Percentiles rank a stretch among this genome's conserved stretches.
These are phyloP conservation scores for Pleoardoris graminearum DNA, from an alignment of 2,329 filamentous ascomycete species.

Conservation along the genomic window DNA sequence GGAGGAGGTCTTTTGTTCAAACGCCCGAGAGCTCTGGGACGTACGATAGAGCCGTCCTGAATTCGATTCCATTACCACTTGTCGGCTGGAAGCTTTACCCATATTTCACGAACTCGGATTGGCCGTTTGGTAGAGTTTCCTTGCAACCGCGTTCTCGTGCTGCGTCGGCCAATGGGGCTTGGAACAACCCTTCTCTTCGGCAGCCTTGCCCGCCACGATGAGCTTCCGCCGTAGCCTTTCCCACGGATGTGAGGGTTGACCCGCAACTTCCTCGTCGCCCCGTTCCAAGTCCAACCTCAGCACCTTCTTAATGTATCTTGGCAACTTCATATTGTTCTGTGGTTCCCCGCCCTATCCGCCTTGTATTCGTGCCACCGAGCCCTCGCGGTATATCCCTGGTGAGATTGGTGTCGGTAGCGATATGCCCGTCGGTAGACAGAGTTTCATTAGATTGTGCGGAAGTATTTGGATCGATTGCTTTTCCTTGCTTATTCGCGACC, in stretches of 20 bases:
- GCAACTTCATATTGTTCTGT: too few species aligned
- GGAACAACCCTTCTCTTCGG: constrained; percentile 8
- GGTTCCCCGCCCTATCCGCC: background rate
- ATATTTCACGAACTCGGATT: background rate
- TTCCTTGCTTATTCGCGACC: too few species aligned
- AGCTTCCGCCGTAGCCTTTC: constrained; percentile 12
- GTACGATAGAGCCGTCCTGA: constrained; percentile 3
- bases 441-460: too few species aligned
- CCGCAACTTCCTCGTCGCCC: too few species aligned
- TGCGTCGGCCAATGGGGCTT: constrained; percentile 15
- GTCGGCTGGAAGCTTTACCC: background rate
- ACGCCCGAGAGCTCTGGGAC: constrained; percentile 59
- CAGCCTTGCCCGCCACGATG: constrained; percentile 11
- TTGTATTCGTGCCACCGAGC: background rate
- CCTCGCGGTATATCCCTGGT: too few species aligned
- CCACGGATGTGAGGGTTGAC: constrained; percentile 15
- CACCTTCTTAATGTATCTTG: too few species aligned
- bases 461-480: too few species aligned
- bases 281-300: too few species aligned
- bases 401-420: too few species aligned
- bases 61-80: background rate
- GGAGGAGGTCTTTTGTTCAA: constrained; percentile 58
- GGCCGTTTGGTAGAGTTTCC: constrained; percentile 15
- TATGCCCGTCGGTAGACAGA: too few species aligned
- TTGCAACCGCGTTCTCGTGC: constrained; percentile 11